Evolutionary conservation across 2,329 filamentous ascomycete species (phyloP).

Genomic region (Coleophoma eucalyptorum): DNA sequence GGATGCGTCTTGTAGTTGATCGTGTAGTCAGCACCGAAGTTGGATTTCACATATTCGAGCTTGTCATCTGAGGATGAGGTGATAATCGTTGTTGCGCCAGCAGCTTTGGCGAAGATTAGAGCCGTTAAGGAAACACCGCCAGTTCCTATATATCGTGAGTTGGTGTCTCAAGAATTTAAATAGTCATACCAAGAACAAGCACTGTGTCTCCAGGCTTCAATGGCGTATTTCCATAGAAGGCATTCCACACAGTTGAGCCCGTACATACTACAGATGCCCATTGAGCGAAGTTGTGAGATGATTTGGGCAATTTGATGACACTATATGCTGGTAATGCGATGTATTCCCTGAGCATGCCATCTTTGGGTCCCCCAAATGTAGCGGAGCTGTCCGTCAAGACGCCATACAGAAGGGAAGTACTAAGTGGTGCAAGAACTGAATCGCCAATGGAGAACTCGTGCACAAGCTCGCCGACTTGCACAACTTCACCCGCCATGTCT

Average conservation of each 20-base stretch:
- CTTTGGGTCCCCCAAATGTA: slow-evolving; percentile 20
- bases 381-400: slow-evolving; percentile 3
- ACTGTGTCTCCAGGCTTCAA: slow-evolving; percentile 37
- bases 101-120: slow-evolving; percentile 42
- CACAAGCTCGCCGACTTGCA: slow-evolving; percentile 23
- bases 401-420: slow-evolving; percentile 21
- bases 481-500: slow-evolving; percentile 32
- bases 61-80: slow-evolving; percentile 48
- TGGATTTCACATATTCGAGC: slow-evolving; percentile 30
- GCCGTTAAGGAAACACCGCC: slow-evolving; percentile 42
- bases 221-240: slow-evolving; percentile 37
- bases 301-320: slow-evolving; percentile 44
- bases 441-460: slow-evolving; percentile 26
- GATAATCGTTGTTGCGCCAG: slow-evolving; percentile 39
- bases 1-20: slow-evolving; percentile 58
- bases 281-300: slow-evolving; percentile 33
- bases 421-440: slow-evolving; percentile 24
- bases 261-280: slow-evolving; percentile 43
- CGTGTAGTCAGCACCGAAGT: slow-evolving; percentile 51
- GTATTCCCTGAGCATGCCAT: slow-evolving; percentile 39
- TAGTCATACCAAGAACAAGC: slow-evolving; percentile 31
- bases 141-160: slow-evolving; percentile 30
- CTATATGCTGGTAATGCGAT: slow-evolving; percentile 34
- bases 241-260: slow-evolving; percentile 44
- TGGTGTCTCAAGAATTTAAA: slow-evolving; percentile 1